phyloP scores from a whole-genome alignment of 2,329 filamentous ascomycete genomes.

The Aspergillus fijiensis region DNA sequence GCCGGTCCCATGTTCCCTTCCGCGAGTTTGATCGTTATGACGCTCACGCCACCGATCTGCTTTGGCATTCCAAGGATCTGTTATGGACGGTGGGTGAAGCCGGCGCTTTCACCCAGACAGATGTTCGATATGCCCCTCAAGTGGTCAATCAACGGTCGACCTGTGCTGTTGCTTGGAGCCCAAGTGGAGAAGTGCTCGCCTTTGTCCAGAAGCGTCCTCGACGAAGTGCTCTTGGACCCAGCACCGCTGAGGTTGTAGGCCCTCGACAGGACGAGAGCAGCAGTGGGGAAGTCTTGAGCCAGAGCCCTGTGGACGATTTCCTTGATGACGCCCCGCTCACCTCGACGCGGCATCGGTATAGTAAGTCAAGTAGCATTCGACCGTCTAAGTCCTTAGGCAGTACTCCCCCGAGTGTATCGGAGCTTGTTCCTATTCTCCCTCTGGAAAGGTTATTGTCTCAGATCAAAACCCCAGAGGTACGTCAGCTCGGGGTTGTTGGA shows the following conservation, averaged over 20 bases:
- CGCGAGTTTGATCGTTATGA: slow-evolving; percentile 59
- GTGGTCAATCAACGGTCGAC: slow-evolving; percentile 58
- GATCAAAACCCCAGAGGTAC: slow-evolving; percentile 39
- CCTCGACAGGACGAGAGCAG: slow-evolving; percentile 43
- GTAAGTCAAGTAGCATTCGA: slow-evolving; percentile 47
- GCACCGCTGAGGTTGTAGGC: slow-evolving; percentile 43
- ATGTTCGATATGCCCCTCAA: slow-evolving; percentile 60
- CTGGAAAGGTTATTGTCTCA: slow-evolving; percentile 52
- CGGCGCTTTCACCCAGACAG: slow-evolving; percentile 62
- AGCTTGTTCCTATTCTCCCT: slow-evolving; percentile 49
- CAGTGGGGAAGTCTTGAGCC: slow-evolving; percentile 49
- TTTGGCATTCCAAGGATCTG: slow-evolving; percentile 64
- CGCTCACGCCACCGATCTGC: slow-evolving; percentile 57
- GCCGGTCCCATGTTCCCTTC: slow-evolving; percentile 61
- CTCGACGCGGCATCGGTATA: slow-evolving; percentile 49
- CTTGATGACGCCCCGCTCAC: slow-evolving; percentile 57
- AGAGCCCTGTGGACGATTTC: slow-evolving; percentile 58
- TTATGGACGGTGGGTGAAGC: slow-evolving; percentile 64
- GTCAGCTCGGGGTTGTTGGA: slow-evolving; percentile 53
- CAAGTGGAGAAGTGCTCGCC: slow-evolving; percentile 56
- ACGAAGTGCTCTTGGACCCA: slow-evolving; percentile 43
- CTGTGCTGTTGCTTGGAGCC: slow-evolving; percentile 58
- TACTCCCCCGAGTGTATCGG: slow-evolving; percentile 52
- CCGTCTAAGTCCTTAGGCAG: slow-evolving; percentile 55
- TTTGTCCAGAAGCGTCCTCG: slow-evolving; percentile 54